These are phyloP conservation scores for Nymphaea thermarum DNA, from an alignment of 164 flowering plant species.

Conservation along the genomic window DNA sequence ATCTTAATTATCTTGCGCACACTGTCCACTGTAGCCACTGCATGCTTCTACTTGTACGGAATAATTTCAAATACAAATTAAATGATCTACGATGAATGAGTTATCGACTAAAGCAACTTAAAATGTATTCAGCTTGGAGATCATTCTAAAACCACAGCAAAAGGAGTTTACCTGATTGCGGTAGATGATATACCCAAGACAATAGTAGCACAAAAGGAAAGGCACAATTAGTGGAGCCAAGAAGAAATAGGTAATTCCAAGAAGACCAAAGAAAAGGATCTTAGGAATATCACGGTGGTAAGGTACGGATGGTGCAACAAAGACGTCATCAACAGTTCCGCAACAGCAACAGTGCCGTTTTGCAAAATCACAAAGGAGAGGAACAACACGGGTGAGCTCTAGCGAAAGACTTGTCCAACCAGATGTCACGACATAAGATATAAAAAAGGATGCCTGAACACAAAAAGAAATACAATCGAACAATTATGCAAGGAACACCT, in stretches of 20 bases:
- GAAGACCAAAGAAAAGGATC: slow-evolving; percentile 74
- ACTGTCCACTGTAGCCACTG: too few species aligned
- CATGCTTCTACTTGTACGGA: too few species aligned
- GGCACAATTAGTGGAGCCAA: slow-evolving; percentile 91
- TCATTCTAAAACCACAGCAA: too few species aligned
- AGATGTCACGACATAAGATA: slow-evolving; percentile 82
- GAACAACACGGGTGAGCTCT: slow-evolving; percentile 50
- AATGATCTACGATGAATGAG: too few species aligned
- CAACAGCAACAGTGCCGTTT: slow-evolving; percentile 16
- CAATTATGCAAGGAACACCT: not conserved
- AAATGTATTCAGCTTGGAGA: too few species aligned
- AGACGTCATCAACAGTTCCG: slow-evolving; percentile 19
- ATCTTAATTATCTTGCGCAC: too few species aligned
- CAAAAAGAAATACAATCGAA: slow-evolving; percentile 4
- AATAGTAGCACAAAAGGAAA: slow-evolving; percentile 62
- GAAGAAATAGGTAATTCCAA: slow-evolving; percentile 75
- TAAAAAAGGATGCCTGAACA: slow-evolving; percentile 76
- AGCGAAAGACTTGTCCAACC: slow-evolving; percentile 80
- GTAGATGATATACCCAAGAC: slow-evolving; percentile 70
- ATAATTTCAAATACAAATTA: too few species aligned
- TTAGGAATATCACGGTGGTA: slow-evolving; percentile 61
- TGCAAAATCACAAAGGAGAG: slow-evolving; percentile 32
- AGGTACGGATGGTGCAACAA: slow-evolving; percentile 46
- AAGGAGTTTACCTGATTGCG: slow-evolving; percentile 68
- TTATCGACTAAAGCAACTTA: too few species aligned